A percentile compares a stretch with the other conserved stretches of the same genome.
Evolutionary conservation across 768 basidiomycete genomes (phyloP).

Genomic region (Sporobolomyces pararoseus): DNA sequence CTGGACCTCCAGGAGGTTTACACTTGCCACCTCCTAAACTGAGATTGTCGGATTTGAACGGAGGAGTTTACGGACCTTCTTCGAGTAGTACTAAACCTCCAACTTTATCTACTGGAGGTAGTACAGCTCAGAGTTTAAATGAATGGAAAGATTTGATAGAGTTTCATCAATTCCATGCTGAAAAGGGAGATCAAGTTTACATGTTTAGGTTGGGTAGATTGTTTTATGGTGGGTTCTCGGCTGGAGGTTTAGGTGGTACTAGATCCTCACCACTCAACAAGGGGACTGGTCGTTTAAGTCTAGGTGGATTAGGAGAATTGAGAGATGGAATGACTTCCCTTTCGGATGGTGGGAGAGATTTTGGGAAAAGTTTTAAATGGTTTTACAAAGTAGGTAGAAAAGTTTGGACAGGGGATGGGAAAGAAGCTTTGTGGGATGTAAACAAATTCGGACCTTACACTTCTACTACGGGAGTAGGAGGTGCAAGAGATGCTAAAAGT

Average conservation of each 20-base stretch:
- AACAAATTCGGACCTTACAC: slow-evolving; percentile 1
- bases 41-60: slow-evolving; percentile 78
- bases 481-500: neutral
- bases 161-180: slow-evolving; percentile 75
- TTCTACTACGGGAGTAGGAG: neutral
- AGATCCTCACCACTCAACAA: slow-evolving; percentile 55
- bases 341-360: slow-evolving; percentile 76
- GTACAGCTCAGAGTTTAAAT: slow-evolving; percentile 62
- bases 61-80: slow-evolving; percentile 91
- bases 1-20: slow-evolving; percentile 86
- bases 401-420: slow-evolving; percentile 80
- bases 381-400: slow-evolving; percentile 77
- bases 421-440: slow-evolving; percentile 49
- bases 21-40: slow-evolving; percentile 77
- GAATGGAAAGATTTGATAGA: slow-evolving; percentile 45
- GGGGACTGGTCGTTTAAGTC: slow-evolving; percentile 84
- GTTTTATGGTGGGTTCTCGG: slow-evolving; percentile 92
- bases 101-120: slow-evolving; percentile 80
- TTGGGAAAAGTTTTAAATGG: slow-evolving; percentile 69
- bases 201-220: slow-evolving; percentile 91
- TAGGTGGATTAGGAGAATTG: slow-evolving; percentile 52
- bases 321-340: slow-evolving; percentile 15
- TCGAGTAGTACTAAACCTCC: slow-evolving; percentile 83
- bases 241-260: slow-evolving; percentile 69
- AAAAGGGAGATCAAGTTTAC: slow-evolving; percentile 81